Base-by-base conservation (phyloP, 179 eudicot genomes). In the Vitellaria paradoxa region DNA sequence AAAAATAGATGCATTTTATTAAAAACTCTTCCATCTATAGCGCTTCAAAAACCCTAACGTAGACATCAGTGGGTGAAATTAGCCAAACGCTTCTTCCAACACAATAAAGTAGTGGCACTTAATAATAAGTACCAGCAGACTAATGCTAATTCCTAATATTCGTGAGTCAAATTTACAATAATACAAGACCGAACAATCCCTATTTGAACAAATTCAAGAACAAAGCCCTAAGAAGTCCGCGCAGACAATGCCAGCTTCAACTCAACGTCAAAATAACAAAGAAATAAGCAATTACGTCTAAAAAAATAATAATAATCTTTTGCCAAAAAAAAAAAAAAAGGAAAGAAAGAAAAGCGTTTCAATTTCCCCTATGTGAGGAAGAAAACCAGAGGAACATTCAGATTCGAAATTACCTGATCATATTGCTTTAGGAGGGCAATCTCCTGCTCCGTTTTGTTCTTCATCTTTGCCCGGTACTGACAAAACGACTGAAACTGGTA, bases 401-500 rank as follows among this genome's bases (percentile, higher is more conserved):
- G 15, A 8, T 57, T 7, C 8, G 9, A 37, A 9, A 70, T 17
- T 47, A 95, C 99, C 96, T 95, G 92, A 84, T 86, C 95, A 83
- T 45, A 83, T 77, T 95, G 86, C 73, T 85, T 85, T 52, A 95
- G 90, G 73, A 95, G 83, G 4, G 91, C 89, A 84, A 95, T 89
- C 86, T 95, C 99, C 79, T 90, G 92, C 79, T 93, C 98, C 56
- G 91, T 89, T 85, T 93, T 95, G 80, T 46, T 84, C 92, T 93
- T 93, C 99, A 95, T 91, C 88, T 93, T 93, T 1, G 98, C 98
- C 24, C 98, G 83, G 75, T 84, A 93, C 84, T 95, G 98, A 80
- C 95, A 93, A 78, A 93, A 95, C 21, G 97, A 89, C 91, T 93
- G 99, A 72, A 95, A 95, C 83, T 95, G 98, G 67, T 90, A 95